A percentile compares a stretch with the other conserved stretches of the same genome.
Evolutionary conservation across 140 eudicot genomes (phyloP).

Genomic region (Anethum foeniculum): DNA sequence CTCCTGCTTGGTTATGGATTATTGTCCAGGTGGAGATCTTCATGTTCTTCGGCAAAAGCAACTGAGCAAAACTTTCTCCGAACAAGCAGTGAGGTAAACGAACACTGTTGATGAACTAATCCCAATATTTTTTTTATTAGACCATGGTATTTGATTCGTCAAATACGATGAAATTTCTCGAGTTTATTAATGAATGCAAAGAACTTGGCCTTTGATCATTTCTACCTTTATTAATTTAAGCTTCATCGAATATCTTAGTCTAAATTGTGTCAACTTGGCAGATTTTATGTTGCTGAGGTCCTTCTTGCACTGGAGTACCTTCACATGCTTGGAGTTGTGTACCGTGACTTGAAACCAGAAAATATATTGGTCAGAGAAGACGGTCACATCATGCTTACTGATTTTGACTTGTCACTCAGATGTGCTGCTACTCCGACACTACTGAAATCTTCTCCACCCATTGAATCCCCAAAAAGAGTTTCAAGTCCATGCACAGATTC

Average conservation of each 20-base stretch:
- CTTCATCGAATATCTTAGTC: background rate
- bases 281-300: slow-evolving; percentile 91
- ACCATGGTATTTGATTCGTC: too few species aligned
- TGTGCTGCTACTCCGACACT: slow-evolving; percentile 60
- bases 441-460: slow-evolving; percentile 44
- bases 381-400: slow-evolving; percentile 92
- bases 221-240: background rate
- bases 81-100: slow-evolving; percentile 70
- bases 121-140: too few species aligned
- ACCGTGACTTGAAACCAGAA: slow-evolving; percentile 89
- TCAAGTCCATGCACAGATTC: slow-evolving; percentile 38
- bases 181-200: background rate
- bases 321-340: slow-evolving; percentile 94
- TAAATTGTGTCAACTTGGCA: slow-evolving; percentile 14
- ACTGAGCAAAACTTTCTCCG: slow-evolving; percentile 52
- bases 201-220: slow-evolving; percentile 4
- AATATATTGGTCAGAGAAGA: slow-evolving; percentile 84
- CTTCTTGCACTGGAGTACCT: slow-evolving; percentile 94
- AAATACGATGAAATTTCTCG: too few species aligned
- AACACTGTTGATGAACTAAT: too few species aligned
- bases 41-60: slow-evolving; percentile 85
- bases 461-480: slow-evolving; percentile 30
- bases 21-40: slow-evolving; percentile 91
- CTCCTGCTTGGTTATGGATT: slow-evolving; percentile 81
- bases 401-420: slow-evolving; percentile 80